Evolutionary conservation across 2,329 filamentous ascomycete species (phyloP), one percentile per base, ranked within the genome.

Genomic region (Lecanicillium sp.): DNA sequence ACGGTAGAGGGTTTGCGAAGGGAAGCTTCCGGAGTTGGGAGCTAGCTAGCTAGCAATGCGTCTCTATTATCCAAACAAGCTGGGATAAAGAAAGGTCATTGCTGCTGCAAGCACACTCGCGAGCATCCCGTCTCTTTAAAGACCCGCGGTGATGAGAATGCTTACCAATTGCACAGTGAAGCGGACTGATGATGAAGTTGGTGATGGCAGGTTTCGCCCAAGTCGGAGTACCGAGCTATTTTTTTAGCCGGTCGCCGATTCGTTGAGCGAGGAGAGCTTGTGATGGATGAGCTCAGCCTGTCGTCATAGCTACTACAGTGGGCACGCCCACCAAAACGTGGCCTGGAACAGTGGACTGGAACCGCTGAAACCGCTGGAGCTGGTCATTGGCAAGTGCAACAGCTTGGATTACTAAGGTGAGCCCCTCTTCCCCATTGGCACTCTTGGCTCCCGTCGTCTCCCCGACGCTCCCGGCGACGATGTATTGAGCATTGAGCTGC

Each of bases 141-240:
- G 9, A 35, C 1, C 7, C n/a, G 44, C 11, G 11, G 21, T 12
- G 29, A 41, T 7, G 27, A 27, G 21, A 8, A 26, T 30, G 41
- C 46, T 53, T 51, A 50, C 51, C 51, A 53, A 43, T 30, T 41
- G 36, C 35, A 41, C n/a, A n/a, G 41, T 30, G 12, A 35, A 15
- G 21, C 5, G 36, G 11, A 19, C 26, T 17, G 33, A 35, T 36
- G 32, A 29, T 30, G 17, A 23, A 14, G 29, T 21, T 23, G 49
- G 44, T 48, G 40, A 44, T 51, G 50, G 44, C 45, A 44, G 44
- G 30, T 33, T 19, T 15, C 4, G 20, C 17, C 23, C 21, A 21
- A 24, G 39, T 42, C 39, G 40, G 41, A 48, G 15, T 20, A 46
- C 39, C 49, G 39, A 51, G 49, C 49, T 47, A 32, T 36, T n/a